Evolutionary conservation across 75 land plant genomes (phyloP), one percentile per base, ranked within the genome.

Genomic region (Pinus taeda): DNA sequence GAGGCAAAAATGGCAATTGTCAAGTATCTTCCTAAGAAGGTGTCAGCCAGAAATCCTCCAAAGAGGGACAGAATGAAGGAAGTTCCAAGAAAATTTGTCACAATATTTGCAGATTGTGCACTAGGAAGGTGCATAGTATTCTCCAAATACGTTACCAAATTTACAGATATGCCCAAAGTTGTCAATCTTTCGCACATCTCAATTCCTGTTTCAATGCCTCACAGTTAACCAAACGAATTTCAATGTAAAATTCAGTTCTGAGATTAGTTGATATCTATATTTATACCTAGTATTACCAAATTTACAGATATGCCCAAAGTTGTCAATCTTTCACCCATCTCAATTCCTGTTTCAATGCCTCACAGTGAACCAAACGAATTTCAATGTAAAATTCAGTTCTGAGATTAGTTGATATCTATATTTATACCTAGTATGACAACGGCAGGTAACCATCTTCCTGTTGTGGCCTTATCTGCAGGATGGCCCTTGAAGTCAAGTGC

Each of bases 11-110:
- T 66, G 67, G 88, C 79, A 61, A 89, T 89, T n/a, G 92, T 89
- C 89, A 90, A 86, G 59, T 76, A 92, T 79, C 95, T 84, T 45
- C 98, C 98, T 60, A 83, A 74, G 74, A 87, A 95, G 20, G 93
- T 81, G 82, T 95, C 98, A 12, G 95, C 95, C 1, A 95, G 61
- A 65, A 92, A 95, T 6, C 95, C 98, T 58, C 95, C 98, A 60
- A 95, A 57, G 63, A 95, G 84, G 14, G 95, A 93, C 4, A 88
- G 85, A 61, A 92, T 75, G 57, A 90, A 92, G 75, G 93, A 91
- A 13, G 91, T 88, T 63, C 98, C 98, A 13, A 88, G 81, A 91
- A 95, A 95, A 55, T 89, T 95, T 22, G 89, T 92, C 59, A 90
- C 98, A 77, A 85, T 89, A 49, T 80, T 91, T 13, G 95, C 78